These are phyloP conservation scores for Ophiorrhiza pumila DNA, from an alignment of 257 asterid species.

Conservation along the genomic window DNA sequence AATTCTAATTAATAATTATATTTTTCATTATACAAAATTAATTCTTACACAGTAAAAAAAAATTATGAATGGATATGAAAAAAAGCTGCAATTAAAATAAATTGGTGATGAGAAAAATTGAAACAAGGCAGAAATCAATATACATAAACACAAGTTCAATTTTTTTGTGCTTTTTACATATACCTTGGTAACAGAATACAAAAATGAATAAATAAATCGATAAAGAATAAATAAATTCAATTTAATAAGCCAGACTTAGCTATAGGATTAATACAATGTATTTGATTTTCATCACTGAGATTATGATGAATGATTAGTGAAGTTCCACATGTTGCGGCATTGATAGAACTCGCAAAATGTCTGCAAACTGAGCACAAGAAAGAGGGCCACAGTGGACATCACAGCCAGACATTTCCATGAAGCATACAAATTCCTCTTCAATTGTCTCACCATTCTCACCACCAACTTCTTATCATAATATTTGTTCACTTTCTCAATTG, in stretches of 20 bases:
- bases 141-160: too few relatives aligned
- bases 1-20: too few relatives aligned
- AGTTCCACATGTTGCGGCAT: constrained; percentile 16
- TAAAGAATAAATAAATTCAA: background rate
- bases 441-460: constrained; percentile 28
- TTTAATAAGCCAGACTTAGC: background rate
- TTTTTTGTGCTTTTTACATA: too few relatives aligned
- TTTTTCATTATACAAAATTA: background rate
- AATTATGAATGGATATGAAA: background rate
- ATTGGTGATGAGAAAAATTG: background rate
- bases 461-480: constrained; percentile 19
- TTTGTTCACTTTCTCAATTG: constrained; percentile 36
- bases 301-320: background rate
- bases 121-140: background rate
- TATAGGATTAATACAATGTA: too few relatives aligned
- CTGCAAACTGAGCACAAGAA: constrained; percentile 32
- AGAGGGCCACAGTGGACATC: constrained; percentile 22
- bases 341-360: constrained; percentile 38
- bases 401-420: constrained; percentile 27
- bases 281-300: background rate
- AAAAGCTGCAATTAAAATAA: background rate
- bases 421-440: constrained; percentile 20
- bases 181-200: too few relatives aligned
- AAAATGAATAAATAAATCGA: background rate
- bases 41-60: background rate